A percentile compares a stretch with the other conserved stretches of the same genome.
Evolutionary conservation across 106 monocot genomes (phyloP).

Genomic region (Iris macrosiphon): DNA sequence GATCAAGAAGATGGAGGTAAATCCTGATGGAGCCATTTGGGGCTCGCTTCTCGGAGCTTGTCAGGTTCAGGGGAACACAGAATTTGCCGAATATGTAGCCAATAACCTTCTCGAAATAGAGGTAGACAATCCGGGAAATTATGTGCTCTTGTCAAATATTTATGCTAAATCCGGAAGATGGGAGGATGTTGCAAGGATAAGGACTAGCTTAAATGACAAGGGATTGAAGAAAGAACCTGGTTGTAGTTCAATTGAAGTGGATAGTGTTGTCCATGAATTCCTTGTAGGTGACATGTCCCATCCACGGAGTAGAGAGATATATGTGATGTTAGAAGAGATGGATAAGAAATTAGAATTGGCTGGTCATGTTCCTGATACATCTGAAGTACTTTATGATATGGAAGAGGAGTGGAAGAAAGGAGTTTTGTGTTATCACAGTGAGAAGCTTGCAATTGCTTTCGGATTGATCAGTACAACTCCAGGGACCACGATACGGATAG

Average conservation of each 20-base stretch:
- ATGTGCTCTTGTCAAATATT: constrained; percentile 46
- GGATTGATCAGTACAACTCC: constrained; percentile 7
- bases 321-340: constrained; percentile 38
- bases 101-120: constrained; percentile 27
- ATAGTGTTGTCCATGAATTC: constrained; percentile 29
- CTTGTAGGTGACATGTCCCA: constrained; percentile 35
- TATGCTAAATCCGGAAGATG: constrained; percentile 30
- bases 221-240: constrained; percentile 16
- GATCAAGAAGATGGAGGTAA: constrained; percentile 26
- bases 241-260: constrained; percentile 21
- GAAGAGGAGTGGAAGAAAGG: constrained; percentile 23
- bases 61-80: constrained; percentile 26
- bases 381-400: constrained; percentile 40
- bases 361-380: constrained; percentile 40
- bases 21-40: constrained; percentile 36
- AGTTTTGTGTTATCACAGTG: constrained; percentile 12
- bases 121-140: constrained; percentile 30
- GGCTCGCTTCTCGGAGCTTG: constrained; percentile 52
- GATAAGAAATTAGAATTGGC: constrained; percentile 29
- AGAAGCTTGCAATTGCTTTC: constrained; percentile 2
- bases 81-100: constrained; percentile 23
- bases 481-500: constrained; percentile 7
- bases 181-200: constrained; percentile 20
- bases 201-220: constrained; percentile 12
- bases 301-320: constrained; percentile 25